phyloP scores from a whole-genome alignment of 192 early-diverging fungal species.

The Irineochytrium annulatum region DNA sequence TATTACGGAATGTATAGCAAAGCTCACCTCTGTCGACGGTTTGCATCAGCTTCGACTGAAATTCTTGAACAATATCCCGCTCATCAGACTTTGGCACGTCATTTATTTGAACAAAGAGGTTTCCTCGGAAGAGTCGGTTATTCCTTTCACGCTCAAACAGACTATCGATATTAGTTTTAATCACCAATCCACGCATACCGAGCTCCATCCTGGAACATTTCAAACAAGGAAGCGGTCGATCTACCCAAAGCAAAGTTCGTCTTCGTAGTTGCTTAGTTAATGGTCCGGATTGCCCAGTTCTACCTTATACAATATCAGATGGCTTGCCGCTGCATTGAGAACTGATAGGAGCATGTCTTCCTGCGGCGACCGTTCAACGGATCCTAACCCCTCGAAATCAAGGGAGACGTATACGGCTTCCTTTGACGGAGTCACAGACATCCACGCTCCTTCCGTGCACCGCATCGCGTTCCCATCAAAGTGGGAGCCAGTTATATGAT shows the following conservation, averaged over 20 bases:
- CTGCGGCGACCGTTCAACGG: slow-evolving; percentile 12
- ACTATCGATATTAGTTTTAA: no score
- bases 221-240: not conserved
- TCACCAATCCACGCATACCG: no score
- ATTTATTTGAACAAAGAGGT: slow-evolving; percentile 4
- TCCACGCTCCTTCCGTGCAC: slow-evolving; percentile 16
- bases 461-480: slow-evolving; percentile 16
- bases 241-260: slow-evolving; percentile 3
- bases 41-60: not conserved
- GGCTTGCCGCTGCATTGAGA: slow-evolving; percentile 8
- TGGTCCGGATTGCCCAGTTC: not conserved
- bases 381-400: slow-evolving; percentile 17
- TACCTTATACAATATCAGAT: slow-evolving; percentile 1
- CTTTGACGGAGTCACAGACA: not conserved
- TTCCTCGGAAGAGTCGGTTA: not conserved
- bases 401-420: not conserved
- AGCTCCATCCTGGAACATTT: slow-evolving; percentile 7
- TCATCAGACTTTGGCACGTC: not conserved
- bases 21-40: slow-evolving; percentile 1
- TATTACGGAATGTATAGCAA: not conserved
- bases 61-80: slow-evolving; percentile 1
- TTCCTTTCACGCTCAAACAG: not conserved
- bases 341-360: slow-evolving; percentile 18
- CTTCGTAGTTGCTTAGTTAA: not conserved
- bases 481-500: slow-evolving; percentile 5